Percentiles rank a stretch among this genome's conserved stretches.
Evolutionary conservation across 169 alveolate species (phyloP).

Genomic region (Eimeria nieschulzi): DNA sequence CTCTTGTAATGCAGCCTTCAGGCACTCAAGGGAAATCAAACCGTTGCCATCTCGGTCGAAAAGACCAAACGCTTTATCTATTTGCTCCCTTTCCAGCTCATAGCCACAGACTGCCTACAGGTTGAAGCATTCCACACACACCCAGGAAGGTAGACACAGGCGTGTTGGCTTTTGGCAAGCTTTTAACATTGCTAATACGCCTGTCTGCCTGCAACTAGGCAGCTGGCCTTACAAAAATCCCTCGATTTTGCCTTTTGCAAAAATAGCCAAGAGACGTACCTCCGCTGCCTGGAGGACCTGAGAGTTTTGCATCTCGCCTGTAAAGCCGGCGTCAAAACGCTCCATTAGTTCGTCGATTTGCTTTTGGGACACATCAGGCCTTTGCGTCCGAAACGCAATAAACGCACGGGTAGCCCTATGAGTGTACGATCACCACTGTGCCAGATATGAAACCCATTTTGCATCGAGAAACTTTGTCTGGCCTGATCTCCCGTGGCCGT

Average conservation of each 20-base stretch:
- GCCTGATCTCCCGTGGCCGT: too few relatives aligned
- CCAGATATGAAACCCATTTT: too few relatives aligned
- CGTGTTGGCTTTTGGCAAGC: neutral
- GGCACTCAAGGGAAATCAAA: neutral
- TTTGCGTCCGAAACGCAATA: too few relatives aligned
- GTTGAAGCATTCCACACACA: neutral
- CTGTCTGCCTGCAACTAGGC: neutral
- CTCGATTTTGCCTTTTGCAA: neutral
- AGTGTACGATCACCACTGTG: too few relatives aligned
- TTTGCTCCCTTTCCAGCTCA: neutral
- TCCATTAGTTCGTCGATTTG: neutral
- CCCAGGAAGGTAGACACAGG: neutral
- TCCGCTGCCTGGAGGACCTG: neutral
- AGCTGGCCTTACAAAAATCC: neutral
- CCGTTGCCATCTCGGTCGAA: slow-evolving; percentile 7
- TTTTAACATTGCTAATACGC: too few relatives aligned
- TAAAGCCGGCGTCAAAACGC: neutral
- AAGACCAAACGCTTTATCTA: neutral
- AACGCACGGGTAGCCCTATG: too few relatives aligned
- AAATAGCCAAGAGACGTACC: neutral
- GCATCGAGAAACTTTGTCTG: too few relatives aligned
- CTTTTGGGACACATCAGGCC: neutral
- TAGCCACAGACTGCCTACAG: slow-evolving; percentile 1
- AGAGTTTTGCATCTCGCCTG: neutral
- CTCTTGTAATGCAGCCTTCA: neutral